These are phyloP conservation scores for Coemansia sp. DNA, from an alignment of 192 early-diverging fungal genomes.

Conservation along the genomic window DNA sequence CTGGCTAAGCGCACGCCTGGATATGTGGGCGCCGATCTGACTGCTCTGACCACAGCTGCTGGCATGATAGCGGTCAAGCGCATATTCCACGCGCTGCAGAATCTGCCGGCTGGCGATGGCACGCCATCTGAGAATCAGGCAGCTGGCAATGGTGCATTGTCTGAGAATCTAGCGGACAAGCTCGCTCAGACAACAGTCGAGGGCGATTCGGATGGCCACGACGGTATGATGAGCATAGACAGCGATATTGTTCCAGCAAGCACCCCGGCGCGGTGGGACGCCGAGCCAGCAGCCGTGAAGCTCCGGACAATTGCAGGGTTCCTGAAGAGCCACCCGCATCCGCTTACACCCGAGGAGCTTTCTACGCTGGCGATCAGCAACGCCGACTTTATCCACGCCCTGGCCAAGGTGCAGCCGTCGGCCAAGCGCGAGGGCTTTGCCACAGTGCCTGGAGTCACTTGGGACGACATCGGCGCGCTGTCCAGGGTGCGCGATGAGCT, in stretches of 20 bases:
- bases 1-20: constrained; percentile 93
- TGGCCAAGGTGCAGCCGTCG: constrained; percentile 91
- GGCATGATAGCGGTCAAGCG: constrained; percentile 91
- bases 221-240: constrained; percentile 3
- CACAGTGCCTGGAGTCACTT: constrained; percentile 92
- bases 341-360: constrained; percentile 78
- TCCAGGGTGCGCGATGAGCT: constrained; percentile 83
- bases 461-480: constrained; percentile 96
- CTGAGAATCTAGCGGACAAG: constrained; percentile 3
- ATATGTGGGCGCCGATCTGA: constrained; percentile 97
- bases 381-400: constrained; percentile 82
- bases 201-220: background rate
- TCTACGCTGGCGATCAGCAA: constrained; percentile 77
- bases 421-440: constrained; percentile 99
- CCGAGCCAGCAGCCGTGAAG: constrained; percentile 45
- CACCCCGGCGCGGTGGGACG: constrained; percentile 42
- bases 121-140: constrained; percentile 3
- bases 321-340: constrained; percentile 65
- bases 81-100: constrained; percentile 43
- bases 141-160: background rate
- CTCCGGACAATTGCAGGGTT: constrained; percentile 72
- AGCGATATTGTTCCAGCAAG: constrained; percentile 1
- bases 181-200: constrained; percentile 9
- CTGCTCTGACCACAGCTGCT: constrained; percentile 84
- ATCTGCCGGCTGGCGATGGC: constrained; percentile 1